These are phyloP conservation scores for Geranium rotundifolium DNA, from an alignment of 345 rosid genomes.

Conservation along the genomic window DNA sequence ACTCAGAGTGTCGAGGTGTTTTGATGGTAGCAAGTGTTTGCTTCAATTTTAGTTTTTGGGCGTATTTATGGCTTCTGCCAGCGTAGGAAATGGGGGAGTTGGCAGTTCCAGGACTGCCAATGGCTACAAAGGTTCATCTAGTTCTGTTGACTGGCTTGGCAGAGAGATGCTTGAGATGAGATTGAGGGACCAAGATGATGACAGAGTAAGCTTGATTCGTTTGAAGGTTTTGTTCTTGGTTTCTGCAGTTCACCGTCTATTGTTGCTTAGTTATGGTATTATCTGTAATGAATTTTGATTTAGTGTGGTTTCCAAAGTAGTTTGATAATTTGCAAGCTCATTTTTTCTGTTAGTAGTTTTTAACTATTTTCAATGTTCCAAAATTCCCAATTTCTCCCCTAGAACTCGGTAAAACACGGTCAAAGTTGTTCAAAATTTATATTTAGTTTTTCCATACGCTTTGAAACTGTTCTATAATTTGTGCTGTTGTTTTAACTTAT, in stretches of 20 bases:
- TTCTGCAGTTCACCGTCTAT: too few species aligned
- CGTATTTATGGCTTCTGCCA: conserved; percentile 67
- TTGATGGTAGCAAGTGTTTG: conserved; percentile 23
- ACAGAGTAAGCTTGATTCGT: conserved; percentile 47
- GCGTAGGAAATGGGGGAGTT: conserved; percentile 80
- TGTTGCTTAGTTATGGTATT: background rate
- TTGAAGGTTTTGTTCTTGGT: conserved; percentile 2
- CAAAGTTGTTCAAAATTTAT: background rate
- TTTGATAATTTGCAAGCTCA: background rate
- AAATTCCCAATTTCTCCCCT: too few species aligned
- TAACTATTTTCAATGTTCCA: too few species aligned
- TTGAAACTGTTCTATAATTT: too few species aligned
- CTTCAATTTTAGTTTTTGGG: conserved; percentile 13
- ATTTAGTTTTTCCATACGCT: too few species aligned
- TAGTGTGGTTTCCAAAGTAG: background rate
- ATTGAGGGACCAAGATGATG: conserved; percentile 63
- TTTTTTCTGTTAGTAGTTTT: too few species aligned
- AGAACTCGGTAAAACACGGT: too few species aligned
- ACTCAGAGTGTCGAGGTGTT: background rate
- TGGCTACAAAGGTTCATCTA: conserved; percentile 79
- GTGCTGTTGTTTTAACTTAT: too few species aligned
- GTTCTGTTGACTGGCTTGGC: conserved; percentile 93
- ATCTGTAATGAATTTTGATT: background rate
- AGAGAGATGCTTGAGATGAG: conserved; percentile 93
- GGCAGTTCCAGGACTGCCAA: conserved; percentile 90